phyloP scores from a whole-genome alignment of 164 flowering plant species.

The Echeveria elegans region DNA sequence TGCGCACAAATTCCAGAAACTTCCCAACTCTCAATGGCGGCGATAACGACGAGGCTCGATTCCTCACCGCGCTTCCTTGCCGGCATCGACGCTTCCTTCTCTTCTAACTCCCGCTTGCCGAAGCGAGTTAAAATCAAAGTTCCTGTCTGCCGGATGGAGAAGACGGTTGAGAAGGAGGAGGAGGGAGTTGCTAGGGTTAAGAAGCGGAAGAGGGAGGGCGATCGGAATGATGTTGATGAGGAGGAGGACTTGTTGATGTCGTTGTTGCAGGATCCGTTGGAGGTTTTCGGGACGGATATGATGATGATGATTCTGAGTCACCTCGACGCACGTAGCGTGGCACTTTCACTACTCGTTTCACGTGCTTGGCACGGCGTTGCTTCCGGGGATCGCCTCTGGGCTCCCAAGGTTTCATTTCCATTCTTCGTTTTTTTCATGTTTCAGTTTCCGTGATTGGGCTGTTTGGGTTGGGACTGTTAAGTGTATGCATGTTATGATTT shows the following conservation, averaged over 20 bases:
- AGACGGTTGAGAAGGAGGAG: no score
- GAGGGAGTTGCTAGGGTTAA: no score
- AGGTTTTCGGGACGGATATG: slow-evolving; percentile 51
- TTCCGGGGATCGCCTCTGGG: slow-evolving; percentile 58
- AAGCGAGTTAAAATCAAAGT: neutral
- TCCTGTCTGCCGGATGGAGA: neutral
- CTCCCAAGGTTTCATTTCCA: slow-evolving; percentile 33
- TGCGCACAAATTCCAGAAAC: neutral
- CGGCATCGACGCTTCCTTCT: neutral
- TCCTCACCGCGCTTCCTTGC: neutral
- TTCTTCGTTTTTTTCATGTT: no score
- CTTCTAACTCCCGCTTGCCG: neutral
- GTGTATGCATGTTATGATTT: neutral
- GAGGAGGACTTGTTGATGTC: slow-evolving; percentile 12
- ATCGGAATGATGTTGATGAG: slow-evolving; percentile 13
- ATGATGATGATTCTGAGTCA: slow-evolving; percentile 38
- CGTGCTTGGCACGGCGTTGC: slow-evolving; percentile 58
- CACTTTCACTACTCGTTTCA: slow-evolving; percentile 57
- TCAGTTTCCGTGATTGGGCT: no score
- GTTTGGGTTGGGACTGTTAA: neutral
- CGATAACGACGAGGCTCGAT: neutral
- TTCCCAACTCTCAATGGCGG: neutral
- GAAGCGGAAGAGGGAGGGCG: slow-evolving; percentile 12
- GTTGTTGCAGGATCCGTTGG: slow-evolving; percentile 36
- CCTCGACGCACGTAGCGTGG: slow-evolving; percentile 80